Percentiles rank a stretch among this genome's conserved stretches.
Conservation (phyloP, 129 eudicot genomes). For the Ambrosia trifida region DNA sequence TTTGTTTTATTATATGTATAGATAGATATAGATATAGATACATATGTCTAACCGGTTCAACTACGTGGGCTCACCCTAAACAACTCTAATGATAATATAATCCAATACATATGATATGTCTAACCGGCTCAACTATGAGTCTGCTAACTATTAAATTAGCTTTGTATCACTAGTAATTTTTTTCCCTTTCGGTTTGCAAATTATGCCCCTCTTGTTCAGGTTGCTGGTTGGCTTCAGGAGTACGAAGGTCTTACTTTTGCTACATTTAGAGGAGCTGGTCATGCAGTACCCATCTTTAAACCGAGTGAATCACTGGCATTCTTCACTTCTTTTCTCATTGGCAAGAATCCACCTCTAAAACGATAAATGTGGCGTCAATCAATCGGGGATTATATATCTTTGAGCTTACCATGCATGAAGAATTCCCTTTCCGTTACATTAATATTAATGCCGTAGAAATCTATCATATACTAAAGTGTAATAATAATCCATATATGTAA, state of each 20-base stretch:
- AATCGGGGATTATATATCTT: not conserved
- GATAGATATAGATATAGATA: no score
- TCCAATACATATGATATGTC: no score
- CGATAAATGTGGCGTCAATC: constrained; percentile 1
- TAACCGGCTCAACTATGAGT: no score
- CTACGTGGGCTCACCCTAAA: no score
- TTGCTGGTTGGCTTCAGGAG: constrained; percentile 89
- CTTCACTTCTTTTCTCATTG: constrained; percentile 64
- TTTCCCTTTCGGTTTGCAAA: not conserved
- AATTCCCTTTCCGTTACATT: not conserved
- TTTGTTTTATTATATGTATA: no score
- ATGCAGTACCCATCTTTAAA: constrained; percentile 80
- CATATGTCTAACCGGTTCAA: no score
- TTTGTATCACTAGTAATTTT: no score
- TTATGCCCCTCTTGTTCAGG: constrained; percentile 30
- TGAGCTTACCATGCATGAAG: not conserved
- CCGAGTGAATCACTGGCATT: constrained; percentile 82
- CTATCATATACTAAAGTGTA: not conserved
- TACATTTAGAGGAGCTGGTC: constrained; percentile 96
- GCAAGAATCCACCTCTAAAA: constrained; percentile 51
- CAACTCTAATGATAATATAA: no score
- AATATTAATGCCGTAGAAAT: not conserved
- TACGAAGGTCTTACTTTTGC: constrained; percentile 80
- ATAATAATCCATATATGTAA: not conserved
- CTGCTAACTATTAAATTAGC: no score